Conservation (phyloP, 805 yeast genomes). For the Candida boidinii region DNA sequence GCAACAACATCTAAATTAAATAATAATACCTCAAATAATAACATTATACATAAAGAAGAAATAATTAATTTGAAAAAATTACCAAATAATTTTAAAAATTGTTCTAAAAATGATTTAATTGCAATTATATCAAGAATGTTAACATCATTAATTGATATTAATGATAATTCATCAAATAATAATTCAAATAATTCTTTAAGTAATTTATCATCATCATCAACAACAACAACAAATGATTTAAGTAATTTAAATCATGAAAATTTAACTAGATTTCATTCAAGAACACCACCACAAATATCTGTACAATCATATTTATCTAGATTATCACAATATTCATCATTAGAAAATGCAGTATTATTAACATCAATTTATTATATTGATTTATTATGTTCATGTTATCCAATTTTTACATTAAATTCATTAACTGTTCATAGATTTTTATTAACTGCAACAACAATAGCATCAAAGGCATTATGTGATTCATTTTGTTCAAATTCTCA, state of each 20-base stretch:
- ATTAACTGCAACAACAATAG: slow-evolving; percentile 83
- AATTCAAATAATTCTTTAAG: slow-evolving; percentile 18
- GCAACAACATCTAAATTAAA: background rate
- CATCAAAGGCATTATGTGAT: slow-evolving; percentile 87
- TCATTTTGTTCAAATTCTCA: slow-evolving; percentile 89
- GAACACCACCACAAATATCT: slow-evolving; percentile 86
- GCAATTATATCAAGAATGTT: slow-evolving; percentile 73
- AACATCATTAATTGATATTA: slow-evolving; percentile 60
- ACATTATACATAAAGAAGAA: background rate
- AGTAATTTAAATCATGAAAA: slow-evolving; percentile 22
- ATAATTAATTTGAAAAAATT: slow-evolving; percentile 14
- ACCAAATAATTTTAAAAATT: slow-evolving; percentile 50
- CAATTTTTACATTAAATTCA: slow-evolving; percentile 76
- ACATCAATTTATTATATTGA: slow-evolving; percentile 89
- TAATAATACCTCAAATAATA: background rate
- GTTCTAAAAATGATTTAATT: slow-evolving; percentile 65
- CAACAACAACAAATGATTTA: background rate
- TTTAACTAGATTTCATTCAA: slow-evolving; percentile 86
- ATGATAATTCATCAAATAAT: slow-evolving; percentile 41
- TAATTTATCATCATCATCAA: background rate
- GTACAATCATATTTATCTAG: slow-evolving; percentile 69
- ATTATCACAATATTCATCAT: slow-evolving; percentile 72
- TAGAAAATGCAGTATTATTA: slow-evolving; percentile 76
- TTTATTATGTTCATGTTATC: slow-evolving; percentile 66
- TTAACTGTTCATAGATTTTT: slow-evolving; percentile 90